These are phyloP conservation scores for Epichloe coenophiala DNA, from an alignment of 2,329 filamentous ascomycete genomes.

Conservation along the genomic window DNA sequence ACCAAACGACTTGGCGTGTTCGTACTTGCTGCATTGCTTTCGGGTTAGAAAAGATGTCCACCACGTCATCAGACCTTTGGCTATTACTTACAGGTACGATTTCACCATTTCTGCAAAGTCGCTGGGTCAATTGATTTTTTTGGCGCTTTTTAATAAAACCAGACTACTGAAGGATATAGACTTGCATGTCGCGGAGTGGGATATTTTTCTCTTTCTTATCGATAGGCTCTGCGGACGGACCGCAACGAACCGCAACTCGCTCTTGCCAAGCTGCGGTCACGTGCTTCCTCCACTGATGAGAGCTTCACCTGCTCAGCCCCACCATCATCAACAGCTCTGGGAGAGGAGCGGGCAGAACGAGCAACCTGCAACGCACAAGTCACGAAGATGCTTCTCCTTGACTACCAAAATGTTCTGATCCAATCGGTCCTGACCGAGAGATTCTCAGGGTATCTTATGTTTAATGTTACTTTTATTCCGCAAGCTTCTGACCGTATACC, in stretches of 20 bases:
- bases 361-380: conserved; percentile 7
- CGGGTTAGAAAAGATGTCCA: not conserved
- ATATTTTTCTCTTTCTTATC: conserved; percentile 27
- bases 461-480: not conserved
- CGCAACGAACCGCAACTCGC: not conserved
- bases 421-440: conserved; percentile 91
- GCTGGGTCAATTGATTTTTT: conserved; percentile 3
- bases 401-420: conserved; percentile 97
- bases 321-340: conserved; percentile 25
- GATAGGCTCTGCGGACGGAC: conserved; percentile 12
- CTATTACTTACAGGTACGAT: conserved; percentile 62
- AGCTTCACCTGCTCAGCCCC: conserved; percentile 23
- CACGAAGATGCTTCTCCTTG: conserved; percentile 72
- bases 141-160: not conserved
- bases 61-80: not conserved
- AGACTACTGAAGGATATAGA: not conserved
- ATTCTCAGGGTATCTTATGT: conserved; percentile 58
- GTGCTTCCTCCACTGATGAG: conserved; percentile 12
- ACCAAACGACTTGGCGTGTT: conserved; percentile 85
- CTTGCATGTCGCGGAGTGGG: conserved; percentile 9
- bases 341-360: conserved; percentile 14
- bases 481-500: conserved; percentile 22
- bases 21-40: conserved; percentile 61
- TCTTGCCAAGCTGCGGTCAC: conserved; percentile 14
- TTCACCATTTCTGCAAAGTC: conserved; percentile 56